Base-by-base conservation (phyloP, 768 basidiomycete species). In the Serendipita sp. region DNA sequence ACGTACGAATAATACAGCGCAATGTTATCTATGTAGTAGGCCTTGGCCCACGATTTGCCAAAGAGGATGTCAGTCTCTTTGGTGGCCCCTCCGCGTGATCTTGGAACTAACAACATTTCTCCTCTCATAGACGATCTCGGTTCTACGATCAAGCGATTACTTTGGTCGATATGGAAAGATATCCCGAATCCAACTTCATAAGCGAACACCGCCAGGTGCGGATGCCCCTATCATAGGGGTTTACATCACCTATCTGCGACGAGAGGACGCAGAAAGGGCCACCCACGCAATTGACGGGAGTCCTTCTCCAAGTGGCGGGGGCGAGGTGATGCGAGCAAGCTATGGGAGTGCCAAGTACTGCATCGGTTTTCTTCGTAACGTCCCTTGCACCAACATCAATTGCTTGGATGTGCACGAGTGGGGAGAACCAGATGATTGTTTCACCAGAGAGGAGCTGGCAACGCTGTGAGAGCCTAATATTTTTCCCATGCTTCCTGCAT, bases 121-220 rank as follows among this genome's bases (percentile, higher is more conserved):
- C 3, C 26, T 48, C 31, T 13, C 48, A 3, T 64, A 91, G 92
- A 82, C 93, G 50, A 90, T 97, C 67, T 86, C 92, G 1, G 90
- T 92, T 13, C 75, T 99, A 42, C 89, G 95, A 50, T 93, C 91
- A 3, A 86, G 85, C 67, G 96, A 99, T 67, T 97, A 96, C 71
- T 98, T 98, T 71, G 96, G 96, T 9, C 93, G 96, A 71, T 99
- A 97, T 73, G 96, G 96, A 68, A 97, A 94, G 77, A 97, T 99
- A 67, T 83, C 86, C 44, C 95, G 95, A 76, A 90, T 99, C 53
- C 78, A 97, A 61, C 81, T 99, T 31, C 86, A 90, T 58, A 97
- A 97, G 73, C 85, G 95, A 42, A 86, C 85, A 3, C 78, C 84
- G 3, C 82, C 88, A 7, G 86, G 83, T 45, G 83, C 82, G 53